These are phyloP conservation scores for Trapa incisa DNA, from an alignment of 345 rosid genomes.

Conservation along the genomic window DNA sequence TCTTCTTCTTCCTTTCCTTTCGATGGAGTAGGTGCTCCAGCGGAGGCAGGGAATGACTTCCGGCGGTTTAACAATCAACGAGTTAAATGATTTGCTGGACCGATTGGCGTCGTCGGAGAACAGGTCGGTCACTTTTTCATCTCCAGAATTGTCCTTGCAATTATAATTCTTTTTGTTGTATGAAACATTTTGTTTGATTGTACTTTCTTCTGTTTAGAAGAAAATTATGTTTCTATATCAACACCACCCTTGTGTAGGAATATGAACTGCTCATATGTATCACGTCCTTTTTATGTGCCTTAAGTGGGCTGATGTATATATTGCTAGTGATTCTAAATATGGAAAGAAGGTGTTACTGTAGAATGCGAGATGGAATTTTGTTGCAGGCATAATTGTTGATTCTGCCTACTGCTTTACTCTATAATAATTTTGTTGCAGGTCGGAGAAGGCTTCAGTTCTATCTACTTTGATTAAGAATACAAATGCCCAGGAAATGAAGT, in stretches of 20 bases:
- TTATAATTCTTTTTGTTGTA: background rate
- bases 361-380: background rate
- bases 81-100: constrained; percentile 72
- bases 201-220: background rate
- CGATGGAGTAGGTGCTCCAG: constrained; percentile 41
- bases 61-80: constrained; percentile 59
- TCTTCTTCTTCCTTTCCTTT: background rate
- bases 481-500: constrained; percentile 93
- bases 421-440: constrained; percentile 24
- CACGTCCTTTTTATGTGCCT: background rate
- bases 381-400: background rate
- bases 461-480: constrained; percentile 79
- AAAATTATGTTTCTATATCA: background rate
- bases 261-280: background rate
- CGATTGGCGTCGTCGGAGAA: constrained; percentile 62
- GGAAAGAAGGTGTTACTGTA: background rate
- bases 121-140: constrained; percentile 28
- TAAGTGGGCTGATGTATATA: background rate
- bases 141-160: background rate
- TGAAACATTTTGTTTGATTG: background rate
- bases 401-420: background rate
- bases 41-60: constrained; percentile 76
- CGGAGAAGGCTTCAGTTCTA: constrained; percentile 51
- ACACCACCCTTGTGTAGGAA: background rate
- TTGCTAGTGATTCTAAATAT: background rate